Percentiles rank a stretch among this genome's conserved stretches.
Conservation (phyloP, 371 early-diverging fungal species). For the Lichtheimia hyalospora region DNA sequence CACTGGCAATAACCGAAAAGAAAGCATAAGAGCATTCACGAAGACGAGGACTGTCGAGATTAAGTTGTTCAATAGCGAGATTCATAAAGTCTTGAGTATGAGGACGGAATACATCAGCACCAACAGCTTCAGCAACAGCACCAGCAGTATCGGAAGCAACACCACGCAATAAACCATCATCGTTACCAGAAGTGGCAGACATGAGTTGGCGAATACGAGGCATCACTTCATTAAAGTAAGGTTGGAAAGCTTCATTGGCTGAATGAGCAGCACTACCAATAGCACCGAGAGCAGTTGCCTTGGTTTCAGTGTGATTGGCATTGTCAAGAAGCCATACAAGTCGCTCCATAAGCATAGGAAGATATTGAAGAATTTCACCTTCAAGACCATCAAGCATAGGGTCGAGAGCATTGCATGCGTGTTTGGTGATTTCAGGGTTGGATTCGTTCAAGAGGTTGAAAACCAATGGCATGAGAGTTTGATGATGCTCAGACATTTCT, state of each 20-base stretch:
- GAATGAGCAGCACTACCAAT: conserved; percentile 88
- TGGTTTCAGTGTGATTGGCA: conserved; percentile 56
- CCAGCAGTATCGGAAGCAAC: conserved; percentile 84
- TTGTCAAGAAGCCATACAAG: conserved; percentile 69
- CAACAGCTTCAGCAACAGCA: conserved; percentile 82
- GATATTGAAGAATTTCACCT: conserved; percentile 70
- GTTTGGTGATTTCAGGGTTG: conserved; percentile 65
- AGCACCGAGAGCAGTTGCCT: conserved; percentile 76
- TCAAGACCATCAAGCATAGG: conserved; percentile 79
- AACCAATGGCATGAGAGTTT: conserved; percentile 75
- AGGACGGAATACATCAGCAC: conserved; percentile 77
- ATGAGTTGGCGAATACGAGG: conserved; percentile 69
- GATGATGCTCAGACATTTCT: conserved; percentile 76
- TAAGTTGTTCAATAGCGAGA: conserved; percentile 75
- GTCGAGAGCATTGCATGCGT: conserved; percentile 81
- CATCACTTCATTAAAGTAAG: conserved; percentile 77
- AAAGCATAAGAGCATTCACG: conserved; percentile 84
- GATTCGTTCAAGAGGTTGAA: conserved; percentile 76
- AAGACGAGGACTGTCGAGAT: conserved; percentile 67
- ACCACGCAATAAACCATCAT: conserved; percentile 73
- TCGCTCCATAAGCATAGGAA: conserved; percentile 78
- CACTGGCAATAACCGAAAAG: conserved; percentile 76
- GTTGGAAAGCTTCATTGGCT: conserved; percentile 66
- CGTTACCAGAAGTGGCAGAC: conserved; percentile 59
- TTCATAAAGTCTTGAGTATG: conserved; percentile 70